A percentile compares a stretch with the other conserved stretches of the same genome.
Conservation (phyloP, 345 rosid genomes). For the Ceriops tagal region DNA sequence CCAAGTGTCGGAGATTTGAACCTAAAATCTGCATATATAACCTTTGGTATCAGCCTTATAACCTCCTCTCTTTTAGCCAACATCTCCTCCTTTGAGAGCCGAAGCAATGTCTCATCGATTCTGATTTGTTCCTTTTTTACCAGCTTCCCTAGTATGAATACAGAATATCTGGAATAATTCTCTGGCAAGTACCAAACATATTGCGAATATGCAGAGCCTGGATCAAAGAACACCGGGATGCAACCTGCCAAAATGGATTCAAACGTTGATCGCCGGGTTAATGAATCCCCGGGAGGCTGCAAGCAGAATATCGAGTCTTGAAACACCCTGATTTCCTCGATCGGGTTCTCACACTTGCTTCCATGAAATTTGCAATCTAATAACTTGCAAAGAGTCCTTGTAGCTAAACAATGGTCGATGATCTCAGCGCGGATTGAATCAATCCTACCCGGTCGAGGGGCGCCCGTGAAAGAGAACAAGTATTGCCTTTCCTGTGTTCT, state of each 20-base stretch:
- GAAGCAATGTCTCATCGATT: conserved; percentile 9
- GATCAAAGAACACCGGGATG: conserved; percentile 28
- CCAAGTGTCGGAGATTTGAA: conserved; percentile 3
- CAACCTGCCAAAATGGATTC: conserved; percentile 21
- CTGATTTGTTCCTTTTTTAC: conserved; percentile 10
- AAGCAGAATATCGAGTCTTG: conserved; percentile 20
- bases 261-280: conserved; percentile 17
- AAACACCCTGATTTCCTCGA: conserved; percentile 13
- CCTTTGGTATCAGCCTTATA: conserved; percentile 17
- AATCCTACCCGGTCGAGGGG: conserved; percentile 6
- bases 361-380: conserved; percentile 1
- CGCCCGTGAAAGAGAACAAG: conserved; percentile 8
- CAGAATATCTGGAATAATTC: conserved; percentile 15
- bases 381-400: conserved; percentile 11
- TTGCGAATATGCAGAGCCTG: conserved; percentile 21
- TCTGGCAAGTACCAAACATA: conserved; percentile 18
- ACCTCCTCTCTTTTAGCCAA: conserved; percentile 13
- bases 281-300: conserved; percentile 28
- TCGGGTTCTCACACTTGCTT: conserved; percentile 15
- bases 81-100: neutral
- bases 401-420: conserved; percentile 15
- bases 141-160: conserved; percentile 13
- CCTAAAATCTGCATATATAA: conserved; percentile 21
- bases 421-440: conserved; percentile 11
- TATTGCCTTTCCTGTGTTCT: conserved; percentile 1